Percentiles rank a stretch among this genome's conserved stretches.
Conservation (phyloP, 179 eudicot species). For the Gypsophila paniculata region DNA sequence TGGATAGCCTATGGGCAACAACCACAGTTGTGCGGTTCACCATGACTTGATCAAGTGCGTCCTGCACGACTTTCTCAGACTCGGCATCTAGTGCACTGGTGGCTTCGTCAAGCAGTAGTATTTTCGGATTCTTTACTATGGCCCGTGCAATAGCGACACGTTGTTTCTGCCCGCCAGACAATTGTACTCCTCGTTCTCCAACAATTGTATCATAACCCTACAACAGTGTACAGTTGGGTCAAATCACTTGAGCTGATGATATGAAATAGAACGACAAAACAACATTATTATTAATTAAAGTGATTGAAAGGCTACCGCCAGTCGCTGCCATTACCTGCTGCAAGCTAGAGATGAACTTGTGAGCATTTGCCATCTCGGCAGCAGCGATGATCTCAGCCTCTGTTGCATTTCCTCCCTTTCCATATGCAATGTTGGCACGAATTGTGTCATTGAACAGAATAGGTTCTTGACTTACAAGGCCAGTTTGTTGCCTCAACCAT, state of each 20-base stretch:
- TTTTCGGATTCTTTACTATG: slow-evolving; percentile 28
- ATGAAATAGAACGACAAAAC: background rate
- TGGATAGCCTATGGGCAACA: slow-evolving; percentile 33
- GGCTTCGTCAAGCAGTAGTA: slow-evolving; percentile 33
- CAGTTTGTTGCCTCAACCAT: slow-evolving; percentile 29
- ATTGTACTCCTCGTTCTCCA: slow-evolving; percentile 32
- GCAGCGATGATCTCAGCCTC: slow-evolving; percentile 25
- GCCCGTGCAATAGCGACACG: slow-evolving; percentile 34
- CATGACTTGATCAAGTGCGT: slow-evolving; percentile 31
- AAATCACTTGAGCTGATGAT: background rate
- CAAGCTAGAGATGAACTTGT: slow-evolving; percentile 26
- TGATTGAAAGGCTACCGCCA: background rate
- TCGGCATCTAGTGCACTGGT: slow-evolving; percentile 38
- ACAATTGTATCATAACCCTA: slow-evolving; percentile 32
- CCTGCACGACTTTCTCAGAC: slow-evolving; percentile 34
- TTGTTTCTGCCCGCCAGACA: slow-evolving; percentile 40
- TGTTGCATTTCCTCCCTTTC: slow-evolving; percentile 26
- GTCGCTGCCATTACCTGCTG: slow-evolving; percentile 17
- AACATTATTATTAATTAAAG: background rate
- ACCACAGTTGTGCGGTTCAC: slow-evolving; percentile 29
- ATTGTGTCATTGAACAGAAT: slow-evolving; percentile 31
- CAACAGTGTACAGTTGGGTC: background rate
- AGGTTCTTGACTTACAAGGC: slow-evolving; percentile 35
- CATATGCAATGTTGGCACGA: slow-evolving; percentile 29
- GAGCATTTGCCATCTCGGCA: slow-evolving; percentile 30